Conservation (phyloP, 179 eudicot genomes). For the Heliamphora pulchella region DNA sequence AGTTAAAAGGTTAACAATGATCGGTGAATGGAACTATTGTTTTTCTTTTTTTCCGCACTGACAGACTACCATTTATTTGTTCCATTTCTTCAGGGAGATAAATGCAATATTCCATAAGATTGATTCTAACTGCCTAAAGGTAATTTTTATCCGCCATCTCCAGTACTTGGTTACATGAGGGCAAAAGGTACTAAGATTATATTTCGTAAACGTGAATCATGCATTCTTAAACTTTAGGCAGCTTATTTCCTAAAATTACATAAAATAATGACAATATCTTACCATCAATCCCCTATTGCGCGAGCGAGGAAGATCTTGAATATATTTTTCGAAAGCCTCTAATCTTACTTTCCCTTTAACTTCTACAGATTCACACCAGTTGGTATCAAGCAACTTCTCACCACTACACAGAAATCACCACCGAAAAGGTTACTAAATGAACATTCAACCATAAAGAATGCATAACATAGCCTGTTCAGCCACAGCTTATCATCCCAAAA, state of each 20-base stretch:
- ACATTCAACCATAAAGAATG: background rate
- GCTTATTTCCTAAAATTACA: slow-evolving; percentile 3
- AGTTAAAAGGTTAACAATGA: background rate
- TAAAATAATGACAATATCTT: slow-evolving; percentile 24
- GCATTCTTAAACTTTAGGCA: background rate
- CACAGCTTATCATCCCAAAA: slow-evolving; percentile 5
- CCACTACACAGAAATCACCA: slow-evolving; percentile 53
- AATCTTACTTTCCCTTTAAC: slow-evolving; percentile 80
- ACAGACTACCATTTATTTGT: background rate
- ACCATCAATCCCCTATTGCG: slow-evolving; percentile 84
- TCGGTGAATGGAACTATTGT: background rate
- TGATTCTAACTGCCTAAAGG: background rate
- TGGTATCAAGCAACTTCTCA: slow-evolving; percentile 65
- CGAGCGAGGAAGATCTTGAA: slow-evolving; percentile 83
- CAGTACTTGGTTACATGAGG: background rate
- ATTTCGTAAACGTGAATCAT: slow-evolving; percentile 8
- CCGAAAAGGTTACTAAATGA: slow-evolving; percentile 21
- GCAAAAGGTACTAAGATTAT: background rate
- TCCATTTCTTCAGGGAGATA: background rate
- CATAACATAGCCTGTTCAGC: background rate
- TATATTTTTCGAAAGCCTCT: slow-evolving; percentile 81
- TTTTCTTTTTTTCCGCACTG: background rate
- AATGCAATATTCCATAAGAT: slow-evolving; percentile 6
- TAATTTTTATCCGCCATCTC: background rate
- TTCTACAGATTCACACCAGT: slow-evolving; percentile 59